Conservation (phyloP, 345 rosid genomes). For the Excoecaria cochinchinensis region DNA sequence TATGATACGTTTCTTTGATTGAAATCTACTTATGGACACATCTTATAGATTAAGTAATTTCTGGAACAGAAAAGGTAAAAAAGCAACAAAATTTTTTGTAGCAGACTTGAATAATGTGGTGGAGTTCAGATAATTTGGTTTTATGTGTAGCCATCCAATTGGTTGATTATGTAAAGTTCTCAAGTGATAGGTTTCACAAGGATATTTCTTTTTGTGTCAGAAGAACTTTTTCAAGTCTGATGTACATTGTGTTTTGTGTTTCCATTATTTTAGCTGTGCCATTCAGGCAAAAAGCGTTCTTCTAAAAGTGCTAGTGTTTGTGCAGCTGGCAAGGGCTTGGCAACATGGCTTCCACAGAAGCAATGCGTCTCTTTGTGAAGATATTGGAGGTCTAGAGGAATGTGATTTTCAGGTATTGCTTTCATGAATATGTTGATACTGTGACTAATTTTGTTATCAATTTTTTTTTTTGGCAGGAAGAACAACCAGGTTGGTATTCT, state of each 20-base stretch:
- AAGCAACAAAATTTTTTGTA: neutral
- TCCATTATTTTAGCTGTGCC: neutral
- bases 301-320: constrained; percentile 9
- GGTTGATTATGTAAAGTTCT: neutral
- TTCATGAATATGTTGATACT: neutral
- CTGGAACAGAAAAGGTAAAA: neutral
- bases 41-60: constrained; percentile 1
- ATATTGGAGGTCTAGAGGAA: constrained; percentile 73
- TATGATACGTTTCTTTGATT: neutral
- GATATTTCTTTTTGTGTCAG: neutral
- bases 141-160: neutral
- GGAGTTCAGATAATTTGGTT: neutral
- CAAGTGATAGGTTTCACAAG: neutral
- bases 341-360: constrained; percentile 89
- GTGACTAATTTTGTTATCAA: constrained; percentile 6
- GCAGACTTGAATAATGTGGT: neutral
- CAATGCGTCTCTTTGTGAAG: constrained; percentile 99
- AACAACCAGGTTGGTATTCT: constrained; percentile 97
- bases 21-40: neutral
- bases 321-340: constrained; percentile 97
- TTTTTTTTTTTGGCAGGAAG: constrained; percentile 62
- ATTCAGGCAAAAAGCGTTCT: neutral
- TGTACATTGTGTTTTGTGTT: neutral
- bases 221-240: neutral
- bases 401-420: constrained; percentile 18